Evolutionary conservation across 768 basidiomycete species (phyloP).

Genomic region (Rickenella mellea): DNA sequence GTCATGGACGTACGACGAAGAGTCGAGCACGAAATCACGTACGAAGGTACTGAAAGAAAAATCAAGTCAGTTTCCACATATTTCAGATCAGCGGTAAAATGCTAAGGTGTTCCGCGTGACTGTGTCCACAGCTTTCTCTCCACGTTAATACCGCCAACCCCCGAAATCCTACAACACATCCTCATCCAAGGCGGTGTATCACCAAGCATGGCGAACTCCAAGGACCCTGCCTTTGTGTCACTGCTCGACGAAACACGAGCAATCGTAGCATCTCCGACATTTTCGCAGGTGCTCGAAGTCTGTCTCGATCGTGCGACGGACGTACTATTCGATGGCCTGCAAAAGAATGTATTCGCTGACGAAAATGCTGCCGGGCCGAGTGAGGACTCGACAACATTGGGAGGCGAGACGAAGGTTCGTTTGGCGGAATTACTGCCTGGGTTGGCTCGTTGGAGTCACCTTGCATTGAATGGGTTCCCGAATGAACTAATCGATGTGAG

Average conservation of each 20-base stretch:
- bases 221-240: conserved; percentile 36
- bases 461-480: conserved; percentile 57
- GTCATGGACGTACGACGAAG: conserved; percentile 65
- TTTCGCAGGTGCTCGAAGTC: conserved; percentile 58
- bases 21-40: conserved; percentile 65
- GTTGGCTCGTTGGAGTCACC: conserved; percentile 67
- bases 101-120: no score
- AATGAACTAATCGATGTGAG: conserved; percentile 81
- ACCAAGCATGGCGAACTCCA: no score
- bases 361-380: conserved; percentile 12
- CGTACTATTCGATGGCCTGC: conserved; percentile 53
- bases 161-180: conserved; percentile 59
- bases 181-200: conserved; percentile 54
- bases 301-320: conserved; percentile 63
- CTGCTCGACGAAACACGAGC: conserved; percentile 64
- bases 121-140: conserved; percentile 54
- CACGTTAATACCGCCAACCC: conserved; percentile 66
- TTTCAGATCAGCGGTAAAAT: no score
- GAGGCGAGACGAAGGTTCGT: conserved; percentile 46
- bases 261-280: conserved; percentile 60
- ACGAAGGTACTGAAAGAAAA: conserved; percentile 46
- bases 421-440: conserved; percentile 77
- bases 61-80: conserved; percentile 35
- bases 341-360: conserved; percentile 50
- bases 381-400: conserved; percentile 33